A percentile compares a stretch with the other conserved stretches of the same genome.
Conservation (phyloP, 1,284 basidiomycete species). For the Irpex lacteus region DNA sequence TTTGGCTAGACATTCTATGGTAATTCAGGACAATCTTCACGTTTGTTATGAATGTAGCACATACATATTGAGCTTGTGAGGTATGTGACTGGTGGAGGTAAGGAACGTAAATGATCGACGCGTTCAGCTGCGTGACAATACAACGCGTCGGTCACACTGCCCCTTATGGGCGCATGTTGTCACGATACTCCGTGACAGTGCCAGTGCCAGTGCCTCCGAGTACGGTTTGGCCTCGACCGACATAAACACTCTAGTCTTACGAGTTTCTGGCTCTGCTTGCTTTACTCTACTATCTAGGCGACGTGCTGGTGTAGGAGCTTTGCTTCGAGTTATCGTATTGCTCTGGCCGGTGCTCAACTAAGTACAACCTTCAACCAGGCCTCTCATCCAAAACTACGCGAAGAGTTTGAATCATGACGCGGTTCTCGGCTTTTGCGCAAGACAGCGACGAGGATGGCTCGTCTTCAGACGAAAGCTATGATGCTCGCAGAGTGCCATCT, state of each 20-base stretch:
- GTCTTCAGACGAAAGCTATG: background rate
- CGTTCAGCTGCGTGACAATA: background rate
- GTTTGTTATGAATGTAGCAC: background rate
- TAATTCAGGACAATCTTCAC: background rate
- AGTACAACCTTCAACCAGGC: too few species aligned
- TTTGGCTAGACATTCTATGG: slow-evolving; percentile 35
- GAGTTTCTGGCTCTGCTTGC: too few species aligned
- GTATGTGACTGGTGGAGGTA: too few species aligned
- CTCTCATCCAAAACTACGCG: background rate
- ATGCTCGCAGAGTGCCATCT: background rate
- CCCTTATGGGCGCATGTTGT: background rate
- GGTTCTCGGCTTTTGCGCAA: slow-evolving; percentile 13
- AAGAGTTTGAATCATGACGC: slow-evolving; percentile 11
- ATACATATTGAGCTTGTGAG: background rate
- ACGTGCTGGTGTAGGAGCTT: too few species aligned
- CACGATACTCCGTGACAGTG: background rate
- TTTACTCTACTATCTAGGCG: too few species aligned
- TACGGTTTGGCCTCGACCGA: background rate
- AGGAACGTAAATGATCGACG: background rate
- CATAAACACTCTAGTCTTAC: too few species aligned
- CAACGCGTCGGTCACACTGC: background rate
- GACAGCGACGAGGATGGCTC: slow-evolving; percentile 13
- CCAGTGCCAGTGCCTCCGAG: background rate
- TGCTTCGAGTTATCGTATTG: too few species aligned
- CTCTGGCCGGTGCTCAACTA: too few species aligned